A percentile compares a stretch with the other conserved stretches of the same genome.
phyloP scores from a whole-genome alignment of 139 green algal genomes.

The Tetraselmis striata region DNA sequence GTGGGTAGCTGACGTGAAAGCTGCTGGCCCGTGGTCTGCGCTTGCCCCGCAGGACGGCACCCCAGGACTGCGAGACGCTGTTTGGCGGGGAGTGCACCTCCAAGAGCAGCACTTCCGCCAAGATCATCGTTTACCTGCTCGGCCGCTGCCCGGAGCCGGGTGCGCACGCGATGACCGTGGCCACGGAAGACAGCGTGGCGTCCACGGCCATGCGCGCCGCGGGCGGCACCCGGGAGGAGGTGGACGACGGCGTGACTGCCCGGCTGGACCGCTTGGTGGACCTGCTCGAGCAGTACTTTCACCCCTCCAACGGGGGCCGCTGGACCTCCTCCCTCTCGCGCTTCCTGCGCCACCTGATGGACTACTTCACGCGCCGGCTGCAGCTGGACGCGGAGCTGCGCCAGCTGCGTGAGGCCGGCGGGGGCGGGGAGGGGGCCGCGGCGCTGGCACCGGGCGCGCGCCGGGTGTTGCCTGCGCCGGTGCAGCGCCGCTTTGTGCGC shows the following conservation, averaged over 20 bases:
- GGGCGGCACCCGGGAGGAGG: constrained; percentile 7
- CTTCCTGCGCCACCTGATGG: constrained; percentile 37
- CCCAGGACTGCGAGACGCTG: neutral
- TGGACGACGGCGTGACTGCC: constrained; percentile 6
- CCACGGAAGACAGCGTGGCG: neutral
- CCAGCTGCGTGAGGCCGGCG: constrained; percentile 9
- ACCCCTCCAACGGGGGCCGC: constrained; percentile 73
- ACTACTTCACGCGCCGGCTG: constrained; percentile 50
- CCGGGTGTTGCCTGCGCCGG: constrained; percentile 12
- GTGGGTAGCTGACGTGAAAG: too few relatives aligned
- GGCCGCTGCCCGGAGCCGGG: neutral
- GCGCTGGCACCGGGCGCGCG: constrained; percentile 5
- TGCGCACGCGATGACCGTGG: neutral
- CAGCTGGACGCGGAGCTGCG: constrained; percentile 13
- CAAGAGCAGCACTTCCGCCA: neutral
- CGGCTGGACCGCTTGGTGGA: constrained; percentile 40
- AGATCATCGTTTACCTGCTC: constrained; percentile 31
- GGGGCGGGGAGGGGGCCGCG: neutral
- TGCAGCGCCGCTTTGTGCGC: constrained; percentile 29
- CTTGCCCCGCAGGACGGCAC: neutral
- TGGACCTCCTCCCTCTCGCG: constrained; percentile 41
- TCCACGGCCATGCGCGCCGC: constrained; percentile 10
- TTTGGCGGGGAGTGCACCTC: constrained; percentile 7
- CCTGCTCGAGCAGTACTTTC: constrained; percentile 79
- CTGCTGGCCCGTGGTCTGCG: too few relatives aligned